These are phyloP conservation scores for Herpetospermum pedunculosum DNA, from an alignment of 306 rosid species.

Conservation along the genomic window DNA sequence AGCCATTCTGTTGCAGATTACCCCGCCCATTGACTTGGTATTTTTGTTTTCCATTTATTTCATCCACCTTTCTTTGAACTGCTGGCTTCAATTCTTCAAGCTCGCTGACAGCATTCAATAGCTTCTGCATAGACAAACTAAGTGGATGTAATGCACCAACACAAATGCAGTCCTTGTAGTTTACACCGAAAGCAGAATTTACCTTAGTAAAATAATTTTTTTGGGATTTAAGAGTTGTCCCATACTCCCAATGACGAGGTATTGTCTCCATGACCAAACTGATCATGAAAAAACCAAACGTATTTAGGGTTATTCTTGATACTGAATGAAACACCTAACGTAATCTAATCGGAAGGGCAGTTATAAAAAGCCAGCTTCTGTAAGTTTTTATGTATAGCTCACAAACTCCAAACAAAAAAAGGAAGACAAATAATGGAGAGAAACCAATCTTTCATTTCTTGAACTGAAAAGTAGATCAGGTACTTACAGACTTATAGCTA, in stretches of 20 bases:
- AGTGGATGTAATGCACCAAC: neutral
- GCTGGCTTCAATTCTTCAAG: constrained; percentile 76
- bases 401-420: neutral
- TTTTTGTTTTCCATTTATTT: constrained; percentile 35
- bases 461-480: neutral
- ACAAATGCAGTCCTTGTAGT: neutral
- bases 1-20: constrained; percentile 34
- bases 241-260: constrained; percentile 70
- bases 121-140: constrained; percentile 27
- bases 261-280: constrained; percentile 86
- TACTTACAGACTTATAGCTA: neutral
- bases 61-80: constrained; percentile 64
- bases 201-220: constrained; percentile 63
- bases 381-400: neutral
- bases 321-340: neutral
- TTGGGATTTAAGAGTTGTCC: constrained; percentile 37
- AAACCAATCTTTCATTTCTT: neutral
- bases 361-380: neutral
- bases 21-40: constrained; percentile 35
- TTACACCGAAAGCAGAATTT: constrained; percentile 5
- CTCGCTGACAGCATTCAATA: constrained; percentile 57
- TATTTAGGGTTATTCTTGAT: neutral
- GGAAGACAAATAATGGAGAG: neutral
- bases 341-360: neutral
- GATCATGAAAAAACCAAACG: constrained; percentile 20